Conservation (phyloP, 2,329 filamentous ascomycete species). For the Pochonia chlamydosporia region DNA sequence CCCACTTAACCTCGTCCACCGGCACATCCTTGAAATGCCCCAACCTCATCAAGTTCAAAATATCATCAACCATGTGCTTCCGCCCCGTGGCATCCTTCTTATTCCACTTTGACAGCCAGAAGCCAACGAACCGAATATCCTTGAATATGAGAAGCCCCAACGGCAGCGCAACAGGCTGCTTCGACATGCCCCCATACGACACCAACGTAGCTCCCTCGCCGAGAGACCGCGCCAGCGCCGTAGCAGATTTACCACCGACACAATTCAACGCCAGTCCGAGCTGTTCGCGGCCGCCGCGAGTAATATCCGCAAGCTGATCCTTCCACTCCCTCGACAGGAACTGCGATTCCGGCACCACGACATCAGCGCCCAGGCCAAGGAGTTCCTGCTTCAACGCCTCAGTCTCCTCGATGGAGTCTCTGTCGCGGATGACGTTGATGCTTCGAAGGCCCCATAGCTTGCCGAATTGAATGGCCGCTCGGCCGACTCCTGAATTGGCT, state of each 20-base stretch:
- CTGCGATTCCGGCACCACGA: slow-evolving; percentile 51
- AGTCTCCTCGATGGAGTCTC: slow-evolving; percentile 59
- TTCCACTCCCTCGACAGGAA: slow-evolving; percentile 55
- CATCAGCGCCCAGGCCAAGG: slow-evolving; percentile 46
- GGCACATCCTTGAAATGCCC: slow-evolving; percentile 81
- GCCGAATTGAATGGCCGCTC: slow-evolving; percentile 85
- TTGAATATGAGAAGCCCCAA: slow-evolving; percentile 90
- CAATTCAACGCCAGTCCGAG: slow-evolving; percentile 84
- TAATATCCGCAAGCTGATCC: slow-evolving; percentile 57
- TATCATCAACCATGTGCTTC: slow-evolving; percentile 74
- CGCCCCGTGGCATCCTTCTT: slow-evolving; percentile 68
- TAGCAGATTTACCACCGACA: slow-evolving; percentile 82
- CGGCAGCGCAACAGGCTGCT: slow-evolving; percentile 75
- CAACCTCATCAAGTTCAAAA: slow-evolving; percentile 66
- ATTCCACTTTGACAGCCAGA: slow-evolving; percentile 92
- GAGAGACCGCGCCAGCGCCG: slow-evolving; percentile 70
- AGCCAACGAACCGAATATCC: slow-evolving; percentile 81
- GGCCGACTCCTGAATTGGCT: slow-evolving; percentile 87
- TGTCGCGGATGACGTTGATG: slow-evolving; percentile 80
- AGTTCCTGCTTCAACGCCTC: slow-evolving; percentile 51
- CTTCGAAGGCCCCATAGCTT: slow-evolving; percentile 82
- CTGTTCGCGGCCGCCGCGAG: slow-evolving; percentile 63
- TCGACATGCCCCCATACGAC: slow-evolving; percentile 93
- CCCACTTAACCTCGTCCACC: slow-evolving; percentile 76
- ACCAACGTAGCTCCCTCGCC: slow-evolving; percentile 68